These are phyloP conservation scores for Aspergillus amoenus DNA, from an alignment of 2,329 filamentous ascomycete genomes.

Conservation along the genomic window DNA sequence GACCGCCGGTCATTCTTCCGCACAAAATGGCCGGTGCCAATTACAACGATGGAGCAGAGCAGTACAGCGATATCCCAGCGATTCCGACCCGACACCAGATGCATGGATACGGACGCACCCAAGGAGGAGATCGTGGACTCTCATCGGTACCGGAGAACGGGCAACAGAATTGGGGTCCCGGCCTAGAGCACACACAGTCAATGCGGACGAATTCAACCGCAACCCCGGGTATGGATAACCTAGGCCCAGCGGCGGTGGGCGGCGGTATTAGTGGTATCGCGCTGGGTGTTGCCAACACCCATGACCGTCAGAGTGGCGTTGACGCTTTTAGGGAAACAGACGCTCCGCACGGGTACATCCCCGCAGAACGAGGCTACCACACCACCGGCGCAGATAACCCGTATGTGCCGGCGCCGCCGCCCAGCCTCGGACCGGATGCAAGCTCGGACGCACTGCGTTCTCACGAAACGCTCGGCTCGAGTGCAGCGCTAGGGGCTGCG, in stretches of 20 bases:
- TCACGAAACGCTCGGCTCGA: conserved; percentile 42
- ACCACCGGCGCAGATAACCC: conserved; percentile 38
- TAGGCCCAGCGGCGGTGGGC: conserved; percentile 58
- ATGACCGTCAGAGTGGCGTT: conserved; percentile 64
- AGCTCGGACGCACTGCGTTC: conserved; percentile 30
- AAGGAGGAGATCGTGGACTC: conserved; percentile 7
- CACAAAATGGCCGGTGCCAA: background rate
- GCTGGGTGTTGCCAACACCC: conserved; percentile 63
- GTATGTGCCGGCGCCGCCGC: conserved; percentile 31
- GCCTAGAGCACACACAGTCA: conserved; percentile 28
- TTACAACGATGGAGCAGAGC: background rate
- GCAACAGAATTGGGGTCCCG: conserved; percentile 11
- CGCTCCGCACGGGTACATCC: conserved; percentile 25
- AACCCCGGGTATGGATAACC: conserved; percentile 68
- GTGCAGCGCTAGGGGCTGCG: conserved; percentile 34
- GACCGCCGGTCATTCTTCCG: background rate
- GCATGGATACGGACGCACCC: conserved; percentile 4
- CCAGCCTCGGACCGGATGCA: conserved; percentile 5
- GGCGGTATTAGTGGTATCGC: conserved; percentile 70
- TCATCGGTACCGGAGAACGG: conserved; percentile 15
- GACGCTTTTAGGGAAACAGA: conserved; percentile 56
- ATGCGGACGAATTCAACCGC: conserved; percentile 39
- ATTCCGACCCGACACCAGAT: conserved; percentile 9
- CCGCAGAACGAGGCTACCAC: conserved; percentile 36
- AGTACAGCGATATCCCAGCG: conserved; percentile 15